These are phyloP conservation scores for Lactifluus volemus DNA, from an alignment of 768 basidiomycete species.

Conservation along the genomic window DNA sequence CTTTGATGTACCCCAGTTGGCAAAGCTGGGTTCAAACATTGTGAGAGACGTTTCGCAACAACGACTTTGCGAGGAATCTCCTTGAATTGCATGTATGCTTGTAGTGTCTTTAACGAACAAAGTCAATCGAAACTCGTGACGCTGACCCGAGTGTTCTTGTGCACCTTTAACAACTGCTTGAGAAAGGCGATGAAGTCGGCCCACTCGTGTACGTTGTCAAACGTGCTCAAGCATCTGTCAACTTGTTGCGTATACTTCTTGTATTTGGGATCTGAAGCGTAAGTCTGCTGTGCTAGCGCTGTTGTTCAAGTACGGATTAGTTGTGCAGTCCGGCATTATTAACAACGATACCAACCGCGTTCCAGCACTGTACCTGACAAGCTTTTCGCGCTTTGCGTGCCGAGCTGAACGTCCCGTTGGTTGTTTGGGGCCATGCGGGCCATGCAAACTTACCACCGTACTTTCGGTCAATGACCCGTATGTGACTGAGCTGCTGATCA, in stretches of 20 bases:
- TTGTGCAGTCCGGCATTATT: not conserved
- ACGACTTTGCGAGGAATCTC: constrained; percentile 93
- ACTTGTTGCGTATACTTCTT: constrained; percentile 91
- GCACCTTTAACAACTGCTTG: constrained; percentile 85
- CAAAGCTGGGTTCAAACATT: constrained; percentile 95
- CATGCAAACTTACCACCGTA: not conserved
- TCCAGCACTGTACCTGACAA: constrained; percentile 35
- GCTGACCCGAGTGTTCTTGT: constrained; percentile 13
- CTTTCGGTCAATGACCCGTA: not conserved
- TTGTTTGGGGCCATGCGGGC: constrained; percentile 1
- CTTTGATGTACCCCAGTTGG: constrained; percentile 96
- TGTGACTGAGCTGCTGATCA: constrained; percentile 41
- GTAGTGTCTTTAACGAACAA: constrained; percentile 57
- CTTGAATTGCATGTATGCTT: constrained; percentile 89
- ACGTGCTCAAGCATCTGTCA: constrained; percentile 85
- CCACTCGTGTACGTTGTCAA: constrained; percentile 98
- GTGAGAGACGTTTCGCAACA: constrained; percentile 89
- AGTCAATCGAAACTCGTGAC: not conserved
- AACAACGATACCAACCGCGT: constrained; percentile 35
- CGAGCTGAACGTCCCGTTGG: not conserved
- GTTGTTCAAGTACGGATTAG: constrained; percentile 3
- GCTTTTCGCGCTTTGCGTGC: constrained; percentile 13
- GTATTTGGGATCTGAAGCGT: constrained; percentile 81
- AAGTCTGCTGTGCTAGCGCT: constrained; percentile 46
- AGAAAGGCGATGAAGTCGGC: constrained; percentile 98